Evolutionary conservation across 257 asterid genomes (phyloP).

Genomic region (Henckelia pumila): DNA sequence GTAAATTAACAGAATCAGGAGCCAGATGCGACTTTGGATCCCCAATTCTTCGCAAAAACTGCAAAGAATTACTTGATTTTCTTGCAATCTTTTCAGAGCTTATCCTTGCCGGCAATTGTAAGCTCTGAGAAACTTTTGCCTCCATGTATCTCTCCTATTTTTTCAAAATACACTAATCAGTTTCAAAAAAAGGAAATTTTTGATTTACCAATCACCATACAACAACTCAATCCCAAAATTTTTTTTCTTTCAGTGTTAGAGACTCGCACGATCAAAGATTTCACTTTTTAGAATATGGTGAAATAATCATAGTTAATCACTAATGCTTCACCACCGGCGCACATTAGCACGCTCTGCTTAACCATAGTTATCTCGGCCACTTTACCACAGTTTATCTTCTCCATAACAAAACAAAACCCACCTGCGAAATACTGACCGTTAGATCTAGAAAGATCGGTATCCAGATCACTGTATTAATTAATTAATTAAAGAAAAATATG

Average conservation of each 20-base stretch:
- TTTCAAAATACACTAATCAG: constrained; percentile 14
- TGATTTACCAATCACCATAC: background rate
- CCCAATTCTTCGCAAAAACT: constrained; percentile 30
- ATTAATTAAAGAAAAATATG: background rate
- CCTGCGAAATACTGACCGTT: constrained; percentile 27
- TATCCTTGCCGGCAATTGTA: constrained; percentile 44
- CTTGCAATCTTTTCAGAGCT: constrained; percentile 32
- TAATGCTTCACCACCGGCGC: constrained; percentile 51
- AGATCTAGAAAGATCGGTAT: constrained; percentile 28
- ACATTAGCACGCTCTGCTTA: constrained; percentile 33
- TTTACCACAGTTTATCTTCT: constrained; percentile 37
- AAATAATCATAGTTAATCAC: too few relatives aligned
- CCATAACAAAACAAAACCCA: constrained; percentile 28
- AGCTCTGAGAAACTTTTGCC: constrained; percentile 43
- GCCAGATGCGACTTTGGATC: constrained; percentile 28
- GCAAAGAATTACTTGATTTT: constrained; percentile 42
- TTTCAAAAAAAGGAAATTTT: constrained; percentile 6
- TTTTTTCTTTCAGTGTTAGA: too few relatives aligned
- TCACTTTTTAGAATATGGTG: background rate
- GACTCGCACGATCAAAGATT: too few relatives aligned
- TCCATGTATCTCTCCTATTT: constrained; percentile 45
- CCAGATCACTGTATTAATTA: background rate
- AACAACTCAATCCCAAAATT: background rate
- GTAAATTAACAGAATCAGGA: constrained; percentile 34
- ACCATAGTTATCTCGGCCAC: constrained; percentile 25